Conservation (phyloP, 805 yeast species). For the Kazachstania taianensis region DNA sequence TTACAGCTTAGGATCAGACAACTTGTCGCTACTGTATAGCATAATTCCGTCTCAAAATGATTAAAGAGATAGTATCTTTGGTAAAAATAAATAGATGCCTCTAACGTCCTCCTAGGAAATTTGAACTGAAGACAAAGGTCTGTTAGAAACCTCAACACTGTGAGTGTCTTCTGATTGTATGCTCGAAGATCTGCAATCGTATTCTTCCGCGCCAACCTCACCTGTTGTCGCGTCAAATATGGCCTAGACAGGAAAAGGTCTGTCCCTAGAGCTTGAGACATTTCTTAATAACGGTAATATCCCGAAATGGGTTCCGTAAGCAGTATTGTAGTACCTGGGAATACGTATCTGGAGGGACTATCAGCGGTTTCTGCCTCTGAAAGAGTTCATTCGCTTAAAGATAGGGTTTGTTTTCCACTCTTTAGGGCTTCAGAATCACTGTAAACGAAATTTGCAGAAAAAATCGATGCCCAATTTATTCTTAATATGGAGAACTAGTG, state of each 20-base stretch:
- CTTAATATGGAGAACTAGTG: too few relatives aligned
- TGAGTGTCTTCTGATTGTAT: constrained; percentile 43
- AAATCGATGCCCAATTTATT: too few relatives aligned
- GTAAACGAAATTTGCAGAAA: too few relatives aligned
- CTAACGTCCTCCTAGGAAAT: constrained; percentile 61
- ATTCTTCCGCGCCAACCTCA: constrained; percentile 39
- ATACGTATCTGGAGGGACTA: too few relatives aligned
- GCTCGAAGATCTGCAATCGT: constrained; percentile 43
- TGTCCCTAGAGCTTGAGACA: constrained; percentile 13
- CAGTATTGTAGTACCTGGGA: too few relatives aligned
- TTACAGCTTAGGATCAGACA: constrained; percentile 64
- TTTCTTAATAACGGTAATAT: background rate
- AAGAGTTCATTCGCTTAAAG: too few relatives aligned
- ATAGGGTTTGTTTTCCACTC: too few relatives aligned
- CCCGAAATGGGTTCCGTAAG: too few relatives aligned
- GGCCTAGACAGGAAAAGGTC: constrained; percentile 43
- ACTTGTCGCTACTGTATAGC: constrained; percentile 56
- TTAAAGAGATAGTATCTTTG: constrained; percentile 65
- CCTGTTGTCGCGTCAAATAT: constrained; percentile 44
- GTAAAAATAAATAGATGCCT: constrained; percentile 60
- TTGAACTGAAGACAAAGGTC: constrained; percentile 44
- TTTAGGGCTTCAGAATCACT: too few relatives aligned
- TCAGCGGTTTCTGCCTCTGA: too few relatives aligned
- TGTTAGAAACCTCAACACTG: constrained; percentile 44
- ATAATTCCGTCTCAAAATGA: constrained; percentile 42